Percentiles rank a stretch among this genome's conserved stretches.
Conservation (phyloP, 2,329 filamentous ascomycete species). For the Alternaria triticimaculans region DNA sequence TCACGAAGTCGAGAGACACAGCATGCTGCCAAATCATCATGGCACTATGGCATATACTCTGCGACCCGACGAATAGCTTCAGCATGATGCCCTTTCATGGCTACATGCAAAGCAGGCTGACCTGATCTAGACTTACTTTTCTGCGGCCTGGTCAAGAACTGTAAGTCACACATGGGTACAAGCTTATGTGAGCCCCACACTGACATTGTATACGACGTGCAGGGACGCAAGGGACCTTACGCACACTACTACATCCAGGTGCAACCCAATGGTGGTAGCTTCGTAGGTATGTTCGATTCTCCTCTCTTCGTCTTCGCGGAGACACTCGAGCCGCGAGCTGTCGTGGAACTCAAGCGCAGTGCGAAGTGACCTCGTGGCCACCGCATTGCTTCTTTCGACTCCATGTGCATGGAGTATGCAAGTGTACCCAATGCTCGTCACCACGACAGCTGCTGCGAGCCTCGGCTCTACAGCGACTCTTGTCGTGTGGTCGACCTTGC, state of each 20-base stretch:
- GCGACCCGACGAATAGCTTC: neutral
- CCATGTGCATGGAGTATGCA: conserved; percentile 8
- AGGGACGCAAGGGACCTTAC: conserved; percentile 70
- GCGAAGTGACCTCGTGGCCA: conserved; percentile 7
- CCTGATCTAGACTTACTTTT: neutral
- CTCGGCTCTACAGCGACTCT: neutral
- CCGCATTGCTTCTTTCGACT: neutral
- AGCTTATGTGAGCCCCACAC: conserved; percentile 11
- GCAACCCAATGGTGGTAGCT: conserved; percentile 69
- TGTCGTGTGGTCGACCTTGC: conserved; percentile 6
- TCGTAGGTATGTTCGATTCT: conserved; percentile 66
- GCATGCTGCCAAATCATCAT: neutral
- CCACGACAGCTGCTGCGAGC: conserved; percentile 6
- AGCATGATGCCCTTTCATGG: neutral
- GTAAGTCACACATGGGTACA: neutral
- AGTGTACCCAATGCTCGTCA: conserved; percentile 3
- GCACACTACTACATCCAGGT: conserved; percentile 89
- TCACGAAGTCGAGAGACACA: neutral
- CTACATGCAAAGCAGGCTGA: neutral
- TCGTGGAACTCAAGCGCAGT: conserved; percentile 1
- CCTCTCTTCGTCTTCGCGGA: conserved; percentile 1
- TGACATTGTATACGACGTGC: conserved; percentile 67
- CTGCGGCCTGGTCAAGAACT: conserved; percentile 1
- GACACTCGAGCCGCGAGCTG: neutral
- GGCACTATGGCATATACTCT: neutral